These are phyloP conservation scores for Solanum bulbocastanum DNA, from an alignment of 257 asterid species.

Conservation along the genomic window DNA sequence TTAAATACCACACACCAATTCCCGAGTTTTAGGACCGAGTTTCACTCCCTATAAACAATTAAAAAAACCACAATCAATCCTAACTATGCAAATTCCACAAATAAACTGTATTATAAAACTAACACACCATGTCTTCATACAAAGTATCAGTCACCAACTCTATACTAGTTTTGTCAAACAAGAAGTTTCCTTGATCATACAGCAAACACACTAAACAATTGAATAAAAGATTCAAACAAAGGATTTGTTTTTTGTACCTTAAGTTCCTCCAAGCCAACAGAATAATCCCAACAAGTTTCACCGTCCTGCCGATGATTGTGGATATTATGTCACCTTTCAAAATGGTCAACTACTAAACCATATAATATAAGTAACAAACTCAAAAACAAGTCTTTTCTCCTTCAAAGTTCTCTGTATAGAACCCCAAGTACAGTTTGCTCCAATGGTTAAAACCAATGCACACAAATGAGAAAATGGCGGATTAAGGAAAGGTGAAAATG, in stretches of 20 bases:
- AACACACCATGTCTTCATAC: conserved; percentile 18
- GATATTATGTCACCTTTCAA: conserved; percentile 15
- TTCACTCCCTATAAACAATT: conserved; percentile 17
- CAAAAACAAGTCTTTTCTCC: background rate
- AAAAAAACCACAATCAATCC: conserved; percentile 10
- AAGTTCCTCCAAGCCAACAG: conserved; percentile 28
- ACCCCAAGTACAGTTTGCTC: conserved; percentile 10
- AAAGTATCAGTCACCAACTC: conserved; percentile 19
- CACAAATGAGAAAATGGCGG: conserved; percentile 6
- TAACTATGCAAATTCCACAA: conserved; percentile 3
- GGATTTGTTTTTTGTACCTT: conserved; percentile 23
- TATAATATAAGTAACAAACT: background rate
- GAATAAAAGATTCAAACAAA: conserved; percentile 6
- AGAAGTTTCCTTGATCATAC: conserved; percentile 6
- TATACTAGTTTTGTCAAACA: conserved; percentile 6
- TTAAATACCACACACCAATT: conserved; percentile 2
- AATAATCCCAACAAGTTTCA: conserved; percentile 46
- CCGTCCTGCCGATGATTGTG: conserved; percentile 57
- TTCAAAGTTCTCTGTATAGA: conserved; percentile 43
- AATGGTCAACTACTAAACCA: conserved; percentile 17
- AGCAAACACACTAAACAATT: conserved; percentile 14
- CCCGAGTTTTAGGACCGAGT: conserved; percentile 40
- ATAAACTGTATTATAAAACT: background rate
- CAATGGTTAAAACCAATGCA: conserved; percentile 7
- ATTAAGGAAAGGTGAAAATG: conserved; percentile 6